phyloP scores from a whole-genome alignment of 129 eudicot genomes.

The Lactuca sativa region DNA sequence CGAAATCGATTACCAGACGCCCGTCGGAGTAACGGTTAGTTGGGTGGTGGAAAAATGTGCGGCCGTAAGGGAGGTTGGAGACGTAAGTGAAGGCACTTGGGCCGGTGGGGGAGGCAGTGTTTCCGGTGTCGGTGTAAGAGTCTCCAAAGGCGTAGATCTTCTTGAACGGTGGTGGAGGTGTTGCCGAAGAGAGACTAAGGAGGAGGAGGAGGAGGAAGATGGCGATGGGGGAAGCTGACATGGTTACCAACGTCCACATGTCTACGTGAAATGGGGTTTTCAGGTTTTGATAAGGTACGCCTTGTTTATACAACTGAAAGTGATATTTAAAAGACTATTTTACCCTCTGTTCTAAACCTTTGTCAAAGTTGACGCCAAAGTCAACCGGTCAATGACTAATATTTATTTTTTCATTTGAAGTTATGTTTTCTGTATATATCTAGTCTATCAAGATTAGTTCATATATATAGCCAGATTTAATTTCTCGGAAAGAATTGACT shows the following conservation, averaged over 20 bases:
- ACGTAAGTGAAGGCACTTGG: conserved; percentile 53
- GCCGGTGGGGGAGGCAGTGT: conserved; percentile 62
- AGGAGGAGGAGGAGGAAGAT: conserved; percentile 19
- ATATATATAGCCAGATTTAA: too few species aligned
- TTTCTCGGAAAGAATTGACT: too few species aligned
- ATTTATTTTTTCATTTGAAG: background rate
- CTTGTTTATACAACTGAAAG: conserved; percentile 11
- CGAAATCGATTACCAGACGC: conserved; percentile 72
- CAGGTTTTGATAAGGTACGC: background rate
- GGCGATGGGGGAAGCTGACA: conserved; percentile 26
- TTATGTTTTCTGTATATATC: background rate
- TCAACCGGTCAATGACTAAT: background rate
- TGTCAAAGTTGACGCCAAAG: background rate
- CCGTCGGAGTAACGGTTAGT: conserved; percentile 89
- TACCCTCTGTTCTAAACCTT: background rate
- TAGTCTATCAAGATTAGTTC: too few species aligned
- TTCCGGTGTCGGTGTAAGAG: conserved; percentile 91
- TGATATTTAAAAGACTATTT: conserved; percentile 3
- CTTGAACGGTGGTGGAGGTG: conserved; percentile 37
- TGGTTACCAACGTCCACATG: conserved; percentile 13
- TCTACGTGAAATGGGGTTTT: background rate
- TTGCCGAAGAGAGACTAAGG: conserved; percentile 2
- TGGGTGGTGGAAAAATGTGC: conserved; percentile 79
- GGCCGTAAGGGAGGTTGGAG: conserved; percentile 77
- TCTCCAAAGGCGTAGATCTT: conserved; percentile 79